phyloP scores from a whole-genome alignment of 2,329 filamentous ascomycete species.

The Penicillium palitans region DNA sequence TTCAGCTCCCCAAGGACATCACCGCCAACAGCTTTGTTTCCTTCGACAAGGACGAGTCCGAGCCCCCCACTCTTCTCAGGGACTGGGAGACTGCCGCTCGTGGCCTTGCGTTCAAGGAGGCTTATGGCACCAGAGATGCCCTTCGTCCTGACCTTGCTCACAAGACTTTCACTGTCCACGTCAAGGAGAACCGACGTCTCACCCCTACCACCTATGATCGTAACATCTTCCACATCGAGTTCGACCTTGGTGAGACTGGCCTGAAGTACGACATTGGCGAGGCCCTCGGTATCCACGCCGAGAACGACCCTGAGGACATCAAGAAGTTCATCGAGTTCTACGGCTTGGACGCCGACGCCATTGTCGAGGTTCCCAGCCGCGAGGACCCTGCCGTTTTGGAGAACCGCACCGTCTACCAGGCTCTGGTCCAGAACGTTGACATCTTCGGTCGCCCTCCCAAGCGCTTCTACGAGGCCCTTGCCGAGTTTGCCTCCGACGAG shows the following conservation, averaged over 20 bases:
- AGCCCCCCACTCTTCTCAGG: constrained; percentile 65
- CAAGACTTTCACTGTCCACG: constrained; percentile 82
- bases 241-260: constrained; percentile 87
- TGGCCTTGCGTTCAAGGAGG: constrained; percentile 90
- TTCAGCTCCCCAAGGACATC: constrained; percentile 62
- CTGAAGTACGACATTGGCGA: constrained; percentile 97
- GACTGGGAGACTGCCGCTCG: constrained; percentile 85
- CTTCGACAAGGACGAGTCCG: constrained; percentile 73
- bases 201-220: constrained; percentile 88
- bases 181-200: constrained; percentile 93
- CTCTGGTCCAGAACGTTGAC: constrained; percentile 87
- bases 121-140: constrained; percentile 69
- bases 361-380: constrained; percentile 88
- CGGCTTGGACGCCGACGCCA: constrained; percentile 74
- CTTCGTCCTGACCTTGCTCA: constrained; percentile 83
- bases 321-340: constrained; percentile 87
- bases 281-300: constrained; percentile 91
- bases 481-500: constrained; percentile 81
- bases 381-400: constrained; percentile 74
- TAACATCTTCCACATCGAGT: constrained; percentile 99
- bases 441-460: constrained; percentile 97
- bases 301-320: constrained; percentile 81
- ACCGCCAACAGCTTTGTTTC: constrained; percentile 77
- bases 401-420: constrained; percentile 89
- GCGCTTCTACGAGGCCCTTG: constrained; percentile 92